A percentile compares a stretch with the other conserved stretches of the same genome.
Evolutionary conservation across 495 filamentous ascomycete genomes (phyloP).

Genomic region (Trichodelitschia bisporula): DNA sequence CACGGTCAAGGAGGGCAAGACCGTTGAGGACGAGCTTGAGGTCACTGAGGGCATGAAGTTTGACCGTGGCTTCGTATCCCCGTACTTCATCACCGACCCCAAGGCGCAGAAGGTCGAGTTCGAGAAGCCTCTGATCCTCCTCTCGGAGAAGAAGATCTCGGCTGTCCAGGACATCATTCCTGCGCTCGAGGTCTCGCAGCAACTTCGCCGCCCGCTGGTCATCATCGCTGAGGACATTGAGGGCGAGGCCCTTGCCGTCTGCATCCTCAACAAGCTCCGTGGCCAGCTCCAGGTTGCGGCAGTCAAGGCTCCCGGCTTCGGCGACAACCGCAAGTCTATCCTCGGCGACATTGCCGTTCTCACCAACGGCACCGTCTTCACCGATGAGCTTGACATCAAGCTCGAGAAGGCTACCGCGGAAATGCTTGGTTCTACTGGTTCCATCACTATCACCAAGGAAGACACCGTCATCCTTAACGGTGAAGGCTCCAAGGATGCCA

Average conservation of each 20-base stretch:
- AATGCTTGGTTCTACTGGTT: constrained; percentile 88
- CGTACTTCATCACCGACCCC: constrained; percentile 99
- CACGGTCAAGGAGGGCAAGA: constrained; percentile 99
- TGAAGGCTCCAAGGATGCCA: constrained; percentile 82
- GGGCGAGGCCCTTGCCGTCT: constrained; percentile 92
- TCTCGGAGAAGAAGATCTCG: constrained; percentile 99
- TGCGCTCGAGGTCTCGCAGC: constrained; percentile 86
- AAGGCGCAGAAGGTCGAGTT: constrained; percentile 98
- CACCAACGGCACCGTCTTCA: constrained; percentile 94
- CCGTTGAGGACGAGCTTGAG: constrained; percentile 89
- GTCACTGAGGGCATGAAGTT: constrained; percentile 99
- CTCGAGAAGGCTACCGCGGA: constrained; percentile 91
- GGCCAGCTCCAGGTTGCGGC: constrained; percentile 96
- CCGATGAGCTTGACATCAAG: constrained; percentile 93
- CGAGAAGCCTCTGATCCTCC: constrained; percentile 93
- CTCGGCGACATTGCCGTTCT: constrained; percentile 87
- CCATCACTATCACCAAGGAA: constrained; percentile 99
- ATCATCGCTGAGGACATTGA: constrained; percentile 99
- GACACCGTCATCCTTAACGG: constrained; percentile 98
- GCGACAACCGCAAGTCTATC: constrained; percentile 99
- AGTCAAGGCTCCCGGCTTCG: constrained; percentile 97
- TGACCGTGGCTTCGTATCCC: constrained; percentile 92
- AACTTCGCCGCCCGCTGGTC: constrained; percentile 80
- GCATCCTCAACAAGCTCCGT: constrained; percentile 98
- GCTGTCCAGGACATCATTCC: constrained; percentile 96